These are phyloP conservation scores for Mucor sp. DNA, from an alignment of 371 early-diverging fungal species.

Conservation along the genomic window DNA sequence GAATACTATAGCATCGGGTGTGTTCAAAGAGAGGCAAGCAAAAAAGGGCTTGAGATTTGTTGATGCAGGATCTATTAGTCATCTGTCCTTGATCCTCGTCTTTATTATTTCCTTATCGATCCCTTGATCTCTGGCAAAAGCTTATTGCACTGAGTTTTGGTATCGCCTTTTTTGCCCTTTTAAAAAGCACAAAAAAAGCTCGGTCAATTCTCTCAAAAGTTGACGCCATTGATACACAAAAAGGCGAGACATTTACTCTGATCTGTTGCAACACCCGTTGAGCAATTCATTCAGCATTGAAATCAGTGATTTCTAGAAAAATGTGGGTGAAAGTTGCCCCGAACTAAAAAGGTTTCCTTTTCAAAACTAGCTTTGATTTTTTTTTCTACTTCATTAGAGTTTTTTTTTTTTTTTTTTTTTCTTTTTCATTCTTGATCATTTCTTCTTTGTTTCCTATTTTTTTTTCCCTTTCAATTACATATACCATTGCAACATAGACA, in stretches of 20 bases:
- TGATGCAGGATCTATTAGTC: not conserved
- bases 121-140: not conserved
- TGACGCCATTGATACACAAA: not conserved
- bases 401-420: constrained; percentile 8
- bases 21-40: not conserved
- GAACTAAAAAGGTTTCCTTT: not conserved
- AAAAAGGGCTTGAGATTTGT: not conserved
- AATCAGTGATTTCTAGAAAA: not conserved
- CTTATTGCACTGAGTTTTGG: not conserved
- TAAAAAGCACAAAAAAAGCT: not conserved
- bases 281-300: not conserved
- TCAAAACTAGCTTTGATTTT: not conserved
- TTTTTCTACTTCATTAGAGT: not conserved
- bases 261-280: not conserved
- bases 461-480: not conserved
- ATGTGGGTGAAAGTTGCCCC: constrained; percentile 5
- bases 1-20: not conserved
- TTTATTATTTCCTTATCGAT: not conserved
- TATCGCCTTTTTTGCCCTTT: not conserved
- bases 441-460: not conserved
- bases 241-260: not conserved
- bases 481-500: not conserved
- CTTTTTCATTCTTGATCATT: not conserved
- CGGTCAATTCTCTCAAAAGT: not conserved
- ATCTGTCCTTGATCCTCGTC: not conserved